Percentiles rank a stretch among this genome's conserved stretches.
Evolutionary conservation across 148 eudicot species (phyloP).

Genomic region (Heliamphora exappendiculata): DNA sequence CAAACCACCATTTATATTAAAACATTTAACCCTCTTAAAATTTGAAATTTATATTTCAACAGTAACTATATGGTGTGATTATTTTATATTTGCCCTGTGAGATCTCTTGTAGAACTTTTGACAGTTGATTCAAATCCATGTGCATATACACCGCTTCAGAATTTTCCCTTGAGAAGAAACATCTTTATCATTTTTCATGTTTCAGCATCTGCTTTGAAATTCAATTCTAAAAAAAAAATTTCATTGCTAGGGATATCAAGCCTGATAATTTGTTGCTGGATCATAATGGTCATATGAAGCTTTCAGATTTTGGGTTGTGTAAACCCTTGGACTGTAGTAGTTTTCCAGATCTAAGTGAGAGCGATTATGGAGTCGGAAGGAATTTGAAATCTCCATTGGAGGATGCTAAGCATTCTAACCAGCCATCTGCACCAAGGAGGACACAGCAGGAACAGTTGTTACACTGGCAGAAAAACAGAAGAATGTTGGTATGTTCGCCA

Average conservation of each 20-base stretch:
- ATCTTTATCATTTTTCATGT: not conserved
- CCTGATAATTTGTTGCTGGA: constrained; percentile 38
- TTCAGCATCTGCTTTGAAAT: not conserved
- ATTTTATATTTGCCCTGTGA: not conserved
- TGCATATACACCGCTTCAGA: not conserved
- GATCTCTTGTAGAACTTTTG: not conserved
- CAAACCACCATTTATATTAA: not conserved
- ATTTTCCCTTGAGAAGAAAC: not conserved
- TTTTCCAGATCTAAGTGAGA: constrained; percentile 18
- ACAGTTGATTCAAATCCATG: not conserved
- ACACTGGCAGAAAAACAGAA: constrained; percentile 37
- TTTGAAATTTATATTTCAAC: not conserved
- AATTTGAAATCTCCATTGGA: constrained; percentile 1
- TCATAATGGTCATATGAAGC: constrained; percentile 28
- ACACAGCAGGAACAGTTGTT: constrained; percentile 32
- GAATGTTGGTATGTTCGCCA: constrained; percentile 25
- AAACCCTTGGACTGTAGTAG: constrained; percentile 32
- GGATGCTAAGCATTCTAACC: constrained; percentile 3
- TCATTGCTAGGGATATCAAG: constrained; percentile 28
- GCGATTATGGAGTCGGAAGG: constrained; percentile 10
- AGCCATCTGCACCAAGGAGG: constrained; percentile 16
- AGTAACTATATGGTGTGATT: not conserved
- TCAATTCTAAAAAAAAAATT: not conserved
- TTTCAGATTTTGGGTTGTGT: constrained; percentile 39
- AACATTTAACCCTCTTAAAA: not conserved